Percentiles rank a stretch among this genome's conserved stretches.
These are phyloP conservation scores for Cephaloascus albidus DNA, from an alignment of 805 yeast genomes.

Conservation along the genomic window DNA sequence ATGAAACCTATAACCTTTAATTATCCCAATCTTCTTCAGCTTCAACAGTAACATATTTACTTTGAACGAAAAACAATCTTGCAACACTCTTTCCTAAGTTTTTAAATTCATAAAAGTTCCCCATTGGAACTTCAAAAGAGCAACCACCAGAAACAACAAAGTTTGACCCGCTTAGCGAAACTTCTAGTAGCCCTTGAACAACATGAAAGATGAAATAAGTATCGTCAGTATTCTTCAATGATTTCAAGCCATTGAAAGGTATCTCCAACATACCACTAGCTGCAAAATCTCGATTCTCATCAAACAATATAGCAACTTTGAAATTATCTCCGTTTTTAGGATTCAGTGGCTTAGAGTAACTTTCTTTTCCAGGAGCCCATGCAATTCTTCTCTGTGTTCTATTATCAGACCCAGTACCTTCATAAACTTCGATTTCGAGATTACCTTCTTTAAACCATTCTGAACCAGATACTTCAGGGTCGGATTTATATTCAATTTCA, in stretches of 20 bases:
- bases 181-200: slow-evolving; percentile 61
- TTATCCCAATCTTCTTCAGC: background rate
- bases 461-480: slow-evolving; percentile 29
- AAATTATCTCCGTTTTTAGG: slow-evolving; percentile 41
- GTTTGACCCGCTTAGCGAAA: slow-evolving; percentile 45
- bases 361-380: slow-evolving; percentile 51
- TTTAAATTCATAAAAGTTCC: slow-evolving; percentile 59
- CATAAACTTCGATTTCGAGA: slow-evolving; percentile 38
- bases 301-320: slow-evolving; percentile 55
- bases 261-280: slow-evolving; percentile 70
- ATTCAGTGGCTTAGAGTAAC: slow-evolving; percentile 25
- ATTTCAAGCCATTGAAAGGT: slow-evolving; percentile 53
- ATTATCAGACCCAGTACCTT: slow-evolving; percentile 37
- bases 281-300: slow-evolving; percentile 48
- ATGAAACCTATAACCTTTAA: too few species aligned
- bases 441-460: slow-evolving; percentile 41
- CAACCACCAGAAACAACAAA: slow-evolving; percentile 67
- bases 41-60: slow-evolving; percentile 23
- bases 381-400: slow-evolving; percentile 44
- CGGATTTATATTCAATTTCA: slow-evolving; percentile 15
- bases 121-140: slow-evolving; percentile 74
- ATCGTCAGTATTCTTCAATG: slow-evolving; percentile 50
- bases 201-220: slow-evolving; percentile 72
- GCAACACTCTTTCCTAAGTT: slow-evolving; percentile 53
- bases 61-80: slow-evolving; percentile 68